Evolutionary conservation across 116 monocot genomes (phyloP).

Genomic region (Phalaenopsis hybrid): DNA sequence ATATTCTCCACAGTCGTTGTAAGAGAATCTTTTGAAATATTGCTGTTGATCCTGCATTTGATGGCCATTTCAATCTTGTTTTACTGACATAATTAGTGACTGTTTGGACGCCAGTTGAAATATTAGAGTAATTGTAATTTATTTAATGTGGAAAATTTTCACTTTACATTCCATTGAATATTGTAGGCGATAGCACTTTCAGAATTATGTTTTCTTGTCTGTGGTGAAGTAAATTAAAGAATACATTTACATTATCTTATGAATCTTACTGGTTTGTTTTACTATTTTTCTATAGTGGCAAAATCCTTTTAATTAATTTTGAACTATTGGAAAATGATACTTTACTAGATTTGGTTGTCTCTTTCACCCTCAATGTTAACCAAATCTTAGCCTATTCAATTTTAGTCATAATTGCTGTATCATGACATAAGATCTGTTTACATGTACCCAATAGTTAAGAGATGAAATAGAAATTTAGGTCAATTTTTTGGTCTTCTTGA

Average conservation of each 20-base stretch:
- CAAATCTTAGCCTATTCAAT: too few species aligned
- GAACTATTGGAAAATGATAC: too few species aligned
- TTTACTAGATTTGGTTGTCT: too few species aligned
- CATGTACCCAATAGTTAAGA: not conserved
- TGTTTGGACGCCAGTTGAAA: not conserved
- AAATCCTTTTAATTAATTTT: too few species aligned
- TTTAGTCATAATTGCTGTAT: not conserved
- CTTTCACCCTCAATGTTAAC: too few species aligned
- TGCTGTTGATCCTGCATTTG: not conserved
- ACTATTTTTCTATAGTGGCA: too few species aligned
- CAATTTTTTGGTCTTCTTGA: not conserved
- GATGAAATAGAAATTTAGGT: not conserved
- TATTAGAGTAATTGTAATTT: not conserved
- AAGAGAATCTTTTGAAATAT: not conserved
- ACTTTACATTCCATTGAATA: not conserved
- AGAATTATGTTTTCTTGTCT: not conserved
- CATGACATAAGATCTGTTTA: not conserved
- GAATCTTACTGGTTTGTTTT: too few species aligned
- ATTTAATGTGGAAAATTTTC: not conserved
- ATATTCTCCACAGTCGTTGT: not conserved
- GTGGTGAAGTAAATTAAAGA: too few species aligned
- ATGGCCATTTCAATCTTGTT: not conserved
- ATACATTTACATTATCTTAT: too few species aligned
- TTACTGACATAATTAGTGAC: not conserved
- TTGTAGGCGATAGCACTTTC: not conserved